Evolutionary conservation across 768 basidiomycete species (phyloP).

Genomic region (Auriscalpium vulgare): DNA sequence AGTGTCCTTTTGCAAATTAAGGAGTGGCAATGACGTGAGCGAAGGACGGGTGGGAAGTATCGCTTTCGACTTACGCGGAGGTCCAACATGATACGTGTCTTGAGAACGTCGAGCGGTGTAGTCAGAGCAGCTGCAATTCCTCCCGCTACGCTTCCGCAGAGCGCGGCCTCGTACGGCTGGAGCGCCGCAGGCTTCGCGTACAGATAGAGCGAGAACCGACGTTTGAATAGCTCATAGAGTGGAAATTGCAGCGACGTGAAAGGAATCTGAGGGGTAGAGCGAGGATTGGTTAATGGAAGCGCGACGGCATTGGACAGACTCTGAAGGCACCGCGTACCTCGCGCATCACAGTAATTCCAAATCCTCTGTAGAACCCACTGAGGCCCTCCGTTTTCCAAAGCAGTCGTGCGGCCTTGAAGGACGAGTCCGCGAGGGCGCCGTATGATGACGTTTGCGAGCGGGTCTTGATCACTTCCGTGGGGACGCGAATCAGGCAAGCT

Average conservation of each 20-base stretch:
- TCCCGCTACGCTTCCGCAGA: slow-evolving; percentile 88
- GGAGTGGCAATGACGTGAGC: background rate
- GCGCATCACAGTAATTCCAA: slow-evolving; percentile 67
- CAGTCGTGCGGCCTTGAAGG: slow-evolving; percentile 48
- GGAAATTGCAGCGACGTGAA: slow-evolving; percentile 97
- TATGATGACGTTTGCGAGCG: slow-evolving; percentile 84
- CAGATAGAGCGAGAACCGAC: slow-evolving; percentile 46
- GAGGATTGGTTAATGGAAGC: background rate
- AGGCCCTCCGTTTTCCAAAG: slow-evolving; percentile 57
- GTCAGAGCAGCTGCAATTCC: slow-evolving; percentile 85
- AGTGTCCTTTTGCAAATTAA: slow-evolving; percentile 33
- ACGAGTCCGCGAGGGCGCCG: slow-evolving; percentile 45
- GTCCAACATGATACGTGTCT: slow-evolving; percentile 96
- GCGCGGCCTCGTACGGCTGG: slow-evolving; percentile 68
- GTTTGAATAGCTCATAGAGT: slow-evolving; percentile 83
- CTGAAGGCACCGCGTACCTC: slow-evolving; percentile 34
- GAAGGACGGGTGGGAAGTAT: background rate
- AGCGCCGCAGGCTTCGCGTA: slow-evolving; percentile 40
- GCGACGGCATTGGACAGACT: background rate
- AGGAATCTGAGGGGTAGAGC: slow-evolving; percentile 57
- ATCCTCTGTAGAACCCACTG: slow-evolving; percentile 82
- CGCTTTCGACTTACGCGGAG: slow-evolving; percentile 46
- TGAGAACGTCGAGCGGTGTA: slow-evolving; percentile 93
- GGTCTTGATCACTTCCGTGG: slow-evolving; percentile 94
- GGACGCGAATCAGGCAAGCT: slow-evolving; percentile 89